A percentile compares a stretch with the other conserved stretches of the same genome.
These are phyloP conservation scores for Colletotrichum limetticola DNA, from an alignment of 2,329 filamentous ascomycete genomes.

Conservation along the genomic window DNA sequence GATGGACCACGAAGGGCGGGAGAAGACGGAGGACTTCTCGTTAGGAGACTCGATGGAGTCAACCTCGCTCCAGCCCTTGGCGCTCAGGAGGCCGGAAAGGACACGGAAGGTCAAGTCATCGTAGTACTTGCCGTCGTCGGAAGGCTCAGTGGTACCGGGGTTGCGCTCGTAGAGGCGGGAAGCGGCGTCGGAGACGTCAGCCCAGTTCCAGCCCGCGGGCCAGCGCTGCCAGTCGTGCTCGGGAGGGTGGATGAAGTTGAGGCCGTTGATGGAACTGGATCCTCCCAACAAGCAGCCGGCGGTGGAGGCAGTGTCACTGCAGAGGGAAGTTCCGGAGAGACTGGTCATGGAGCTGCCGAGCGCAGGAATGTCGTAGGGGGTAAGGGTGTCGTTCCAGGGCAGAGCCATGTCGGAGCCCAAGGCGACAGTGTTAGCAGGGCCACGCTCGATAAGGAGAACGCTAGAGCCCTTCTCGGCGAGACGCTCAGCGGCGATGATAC, in stretches of 20 bases:
- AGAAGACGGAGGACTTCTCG: conserved; percentile 26
- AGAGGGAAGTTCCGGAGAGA: conserved; percentile 41
- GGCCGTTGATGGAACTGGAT: conserved; percentile 46
- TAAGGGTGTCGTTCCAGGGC: conserved; percentile 47
- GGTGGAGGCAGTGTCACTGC: conserved; percentile 47
- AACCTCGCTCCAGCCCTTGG: conserved; percentile 30
- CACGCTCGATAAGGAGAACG: conserved; percentile 51
- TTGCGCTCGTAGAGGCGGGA: conserved; percentile 42
- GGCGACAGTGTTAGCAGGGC: conserved; percentile 45
- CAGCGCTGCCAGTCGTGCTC: conserved; percentile 45
- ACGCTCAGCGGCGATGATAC: conserved; percentile 48
- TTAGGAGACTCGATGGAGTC: conserved; percentile 52
- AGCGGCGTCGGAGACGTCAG: conserved; percentile 40
- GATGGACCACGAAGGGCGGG: conserved; percentile 28
- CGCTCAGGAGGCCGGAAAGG: conserved; percentile 21
- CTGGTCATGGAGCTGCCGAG: conserved; percentile 40
- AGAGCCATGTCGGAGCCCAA: conserved; percentile 43
- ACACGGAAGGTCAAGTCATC: conserved; percentile 17
- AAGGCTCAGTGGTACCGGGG: conserved; percentile 41
- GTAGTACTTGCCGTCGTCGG: conserved; percentile 38
- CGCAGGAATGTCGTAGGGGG: conserved; percentile 44
- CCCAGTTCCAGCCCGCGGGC: conserved; percentile 44
- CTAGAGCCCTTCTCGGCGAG: conserved; percentile 49
- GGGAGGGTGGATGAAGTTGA: conserved; percentile 46
- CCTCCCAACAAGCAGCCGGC: conserved; percentile 52